phyloP scores from a whole-genome alignment of 1,284 basidiomycete genomes.

The Singerocomus inundabilis region DNA sequence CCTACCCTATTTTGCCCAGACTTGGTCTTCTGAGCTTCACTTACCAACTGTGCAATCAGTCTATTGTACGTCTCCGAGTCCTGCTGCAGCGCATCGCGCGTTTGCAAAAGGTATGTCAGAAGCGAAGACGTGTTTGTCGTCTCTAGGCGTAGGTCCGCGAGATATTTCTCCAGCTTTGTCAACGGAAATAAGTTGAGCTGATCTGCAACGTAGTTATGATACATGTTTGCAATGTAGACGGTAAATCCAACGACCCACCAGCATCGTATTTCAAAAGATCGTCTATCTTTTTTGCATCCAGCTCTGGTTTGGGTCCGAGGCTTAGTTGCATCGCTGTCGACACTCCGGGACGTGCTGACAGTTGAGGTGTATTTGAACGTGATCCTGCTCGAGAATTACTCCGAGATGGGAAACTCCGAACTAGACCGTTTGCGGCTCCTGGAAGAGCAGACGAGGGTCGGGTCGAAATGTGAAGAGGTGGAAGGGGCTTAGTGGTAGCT shows the following conservation, averaged over 20 bases:
- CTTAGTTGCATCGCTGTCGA: constrained; percentile 53
- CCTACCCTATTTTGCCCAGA: constrained; percentile 52
- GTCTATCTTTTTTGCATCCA: constrained; percentile 65
- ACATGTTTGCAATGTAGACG: constrained; percentile 7
- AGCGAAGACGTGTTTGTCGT: constrained; percentile 72
- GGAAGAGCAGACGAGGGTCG: constrained; percentile 78
- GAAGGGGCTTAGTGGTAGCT: constrained; percentile 66
- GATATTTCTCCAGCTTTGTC: constrained; percentile 59
- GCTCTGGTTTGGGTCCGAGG: constrained; percentile 66
- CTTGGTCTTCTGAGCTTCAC: constrained; percentile 77
- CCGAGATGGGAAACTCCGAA: constrained; percentile 40
- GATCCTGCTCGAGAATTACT: constrained; percentile 43
- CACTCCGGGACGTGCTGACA: constrained; percentile 36
- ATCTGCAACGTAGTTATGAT: constrained; percentile 44
- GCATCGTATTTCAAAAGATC: constrained; percentile 65
- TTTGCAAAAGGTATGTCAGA: constrained; percentile 79
- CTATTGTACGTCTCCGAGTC: constrained; percentile 86
- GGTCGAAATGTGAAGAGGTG: constrained; percentile 79
- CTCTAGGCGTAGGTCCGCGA: constrained; percentile 64
- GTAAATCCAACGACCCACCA: constrained; percentile 43
- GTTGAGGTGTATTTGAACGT: constrained; percentile 59
- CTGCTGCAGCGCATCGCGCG: constrained; percentile 80
- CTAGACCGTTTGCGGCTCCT: constrained; percentile 46
- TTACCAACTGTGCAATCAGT: constrained; percentile 78
- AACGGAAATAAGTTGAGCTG: constrained; percentile 70